Evolutionary conservation across 2,329 filamentous ascomycete genomes (phyloP), one percentile per base, ranked within the genome.

Genomic region (Elsinoe batatas): DNA sequence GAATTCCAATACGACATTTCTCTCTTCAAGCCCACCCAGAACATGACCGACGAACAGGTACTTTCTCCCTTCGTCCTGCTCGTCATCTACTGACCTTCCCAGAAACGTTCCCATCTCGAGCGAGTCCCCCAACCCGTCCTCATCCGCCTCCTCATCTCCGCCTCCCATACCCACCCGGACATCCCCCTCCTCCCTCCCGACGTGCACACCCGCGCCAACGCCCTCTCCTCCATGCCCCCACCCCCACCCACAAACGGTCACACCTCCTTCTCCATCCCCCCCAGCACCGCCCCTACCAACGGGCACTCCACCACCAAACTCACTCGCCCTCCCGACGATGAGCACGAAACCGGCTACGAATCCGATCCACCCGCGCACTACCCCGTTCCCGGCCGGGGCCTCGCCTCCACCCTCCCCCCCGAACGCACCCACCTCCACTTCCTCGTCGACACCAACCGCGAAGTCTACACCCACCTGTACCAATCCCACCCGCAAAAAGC

Each of bases 61-160:
- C 22, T 67, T 63, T 2, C 42, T 8, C 26, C n/a, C 10, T 36
- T 32, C 5, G 11, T 4, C n/a, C 3, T 36, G 33, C 26, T 35
- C 17, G 37, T 13, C 11, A 53, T 40, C 13, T 1, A 18, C 15
- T 44, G 37, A 12, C 36, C 17, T 4, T 13, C 12, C 11, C 35
- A 59, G 58, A 58, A 58, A 51, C 49, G 53, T 40, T 33, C 63
- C 64, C 63, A 59, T 65, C 74, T 90, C 54, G 76, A 76, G 0
- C 75, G 75, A 11, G 74, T 88, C 30, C 72, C 84, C 1, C 79
- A 81, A 60, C 69, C 75, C 8, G 75, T 82, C 37, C 74, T 91
- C 1, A 79, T 88, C 46, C 78, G 79, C 54, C 75, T 89, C 26
- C 72, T 89, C 35, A 73, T 87, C 57, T 77, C 79, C 59, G 76